phyloP scores from a whole-genome alignment of 495 filamentous ascomycete species.

The Diplogelasinospora grovesii region DNA sequence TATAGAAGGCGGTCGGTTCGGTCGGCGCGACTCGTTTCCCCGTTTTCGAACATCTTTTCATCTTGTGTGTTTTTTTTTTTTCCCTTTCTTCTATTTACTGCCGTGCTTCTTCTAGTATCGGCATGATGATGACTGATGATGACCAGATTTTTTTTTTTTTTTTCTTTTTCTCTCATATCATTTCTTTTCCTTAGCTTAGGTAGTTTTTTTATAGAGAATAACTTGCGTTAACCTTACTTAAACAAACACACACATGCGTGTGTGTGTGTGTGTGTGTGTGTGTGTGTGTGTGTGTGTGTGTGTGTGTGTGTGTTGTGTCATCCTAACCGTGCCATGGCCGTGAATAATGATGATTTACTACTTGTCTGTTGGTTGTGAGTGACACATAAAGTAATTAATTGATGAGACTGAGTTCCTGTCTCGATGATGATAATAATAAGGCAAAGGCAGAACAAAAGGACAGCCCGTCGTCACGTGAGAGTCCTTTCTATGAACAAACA shows the following conservation, averaged over 20 bases:
- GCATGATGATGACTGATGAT: not conserved
- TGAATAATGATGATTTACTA: not conserved
- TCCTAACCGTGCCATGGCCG: not conserved
- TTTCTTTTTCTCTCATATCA: not conserved
- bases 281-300: not conserved
- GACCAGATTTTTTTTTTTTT: conserved; percentile 1
- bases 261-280: not conserved
- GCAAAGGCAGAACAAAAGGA: too few relatives aligned
- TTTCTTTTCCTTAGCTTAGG: not conserved
- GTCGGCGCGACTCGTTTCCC: too few relatives aligned
- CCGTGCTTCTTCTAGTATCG: too few relatives aligned
- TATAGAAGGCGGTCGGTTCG: too few relatives aligned
- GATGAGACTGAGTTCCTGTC: too few relatives aligned
- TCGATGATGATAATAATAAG: too few relatives aligned
- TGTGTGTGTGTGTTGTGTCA: not conserved
- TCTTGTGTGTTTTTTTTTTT: conserved; percentile 5
- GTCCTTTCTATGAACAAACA: not conserved
- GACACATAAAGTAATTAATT: too few relatives aligned
- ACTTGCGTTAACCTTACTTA: too few relatives aligned
- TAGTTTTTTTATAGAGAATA: not conserved
- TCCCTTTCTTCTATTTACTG: conserved; percentile 1
- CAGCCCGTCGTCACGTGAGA: not conserved
- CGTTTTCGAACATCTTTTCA: not conserved
- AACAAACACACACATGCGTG: too few relatives aligned
- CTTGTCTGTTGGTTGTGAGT: too few relatives aligned